phyloP scores from a whole-genome alignment of 2,329 filamentous ascomycete genomes.

The Cordyceps sp. region DNA sequence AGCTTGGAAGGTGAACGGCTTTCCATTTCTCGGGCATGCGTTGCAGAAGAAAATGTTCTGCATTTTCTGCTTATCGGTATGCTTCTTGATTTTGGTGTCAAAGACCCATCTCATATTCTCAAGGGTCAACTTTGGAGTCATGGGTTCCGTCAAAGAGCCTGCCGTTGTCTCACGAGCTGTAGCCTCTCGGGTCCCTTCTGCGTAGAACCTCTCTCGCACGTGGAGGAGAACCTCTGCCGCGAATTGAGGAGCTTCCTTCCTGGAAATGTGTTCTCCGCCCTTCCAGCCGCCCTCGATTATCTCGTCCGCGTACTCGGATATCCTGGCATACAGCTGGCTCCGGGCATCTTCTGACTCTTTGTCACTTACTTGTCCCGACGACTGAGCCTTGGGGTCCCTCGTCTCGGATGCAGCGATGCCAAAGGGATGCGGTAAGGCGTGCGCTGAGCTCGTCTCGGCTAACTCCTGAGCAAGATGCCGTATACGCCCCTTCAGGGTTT shows the following conservation, averaged over 20 bases:
- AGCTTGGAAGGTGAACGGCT: slow-evolving; percentile 60
- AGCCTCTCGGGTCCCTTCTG: slow-evolving; percentile 36
- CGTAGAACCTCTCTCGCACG: slow-evolving; percentile 51
- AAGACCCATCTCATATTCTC: slow-evolving; percentile 83
- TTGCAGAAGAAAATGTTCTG: slow-evolving; percentile 68
- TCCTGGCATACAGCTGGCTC: slow-evolving; percentile 45
- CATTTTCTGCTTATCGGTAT: slow-evolving; percentile 48
- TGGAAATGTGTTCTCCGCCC: slow-evolving; percentile 43
- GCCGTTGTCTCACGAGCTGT: slow-evolving; percentile 26
- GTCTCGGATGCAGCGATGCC: no score
- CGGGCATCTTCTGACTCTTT: slow-evolving; percentile 57
- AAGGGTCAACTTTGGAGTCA: slow-evolving; percentile 48
- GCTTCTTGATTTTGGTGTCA: slow-evolving; percentile 56
- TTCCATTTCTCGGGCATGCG: slow-evolving; percentile 45
- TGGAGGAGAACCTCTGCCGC: slow-evolving; percentile 55
- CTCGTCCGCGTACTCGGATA: slow-evolving; percentile 53
- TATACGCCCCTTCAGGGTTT: no score
- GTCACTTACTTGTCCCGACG: slow-evolving; percentile 35
- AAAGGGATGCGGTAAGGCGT: no score
- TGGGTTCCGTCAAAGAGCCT: slow-evolving; percentile 31
- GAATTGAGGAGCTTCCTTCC: slow-evolving; percentile 48
- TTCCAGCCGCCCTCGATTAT: slow-evolving; percentile 50
- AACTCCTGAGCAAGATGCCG: no score
- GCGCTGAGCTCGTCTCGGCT: no score
- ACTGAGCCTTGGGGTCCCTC: neutral